Conservation (phyloP, 768 basidiomycete species). For the Tulasnella sp. region DNA sequence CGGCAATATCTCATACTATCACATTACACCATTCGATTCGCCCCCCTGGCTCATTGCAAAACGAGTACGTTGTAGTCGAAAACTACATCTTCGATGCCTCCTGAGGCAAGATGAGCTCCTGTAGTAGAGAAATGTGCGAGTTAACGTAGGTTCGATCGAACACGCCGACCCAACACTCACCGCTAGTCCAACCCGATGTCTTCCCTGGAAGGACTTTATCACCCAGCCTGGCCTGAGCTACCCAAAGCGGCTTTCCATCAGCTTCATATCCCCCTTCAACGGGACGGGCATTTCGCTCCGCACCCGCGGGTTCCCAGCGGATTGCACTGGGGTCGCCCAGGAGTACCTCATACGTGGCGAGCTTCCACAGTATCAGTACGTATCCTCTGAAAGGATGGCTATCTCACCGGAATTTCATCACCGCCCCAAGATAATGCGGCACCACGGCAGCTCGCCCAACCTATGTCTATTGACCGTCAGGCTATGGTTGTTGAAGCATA, state of each 20-base stretch:
- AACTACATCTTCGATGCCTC: not conserved
- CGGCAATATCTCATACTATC: not conserved
- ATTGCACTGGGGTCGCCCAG: not conserved
- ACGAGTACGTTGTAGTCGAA: constrained; percentile 12
- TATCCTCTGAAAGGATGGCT: not conserved
- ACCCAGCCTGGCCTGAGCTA: not conserved
- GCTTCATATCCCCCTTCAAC: constrained; percentile 14
- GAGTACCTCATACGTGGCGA: constrained; percentile 12
- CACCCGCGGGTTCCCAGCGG: not conserved
- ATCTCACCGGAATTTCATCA: constrained; percentile 10
- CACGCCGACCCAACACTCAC: not conserved
- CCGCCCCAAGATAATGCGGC: not conserved
- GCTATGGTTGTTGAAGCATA: not conserved
- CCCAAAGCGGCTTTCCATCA: constrained; percentile 8
- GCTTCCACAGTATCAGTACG: not conserved
- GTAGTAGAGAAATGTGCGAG: not conserved
- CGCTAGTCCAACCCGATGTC: not conserved
- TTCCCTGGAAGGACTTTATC: not conserved
- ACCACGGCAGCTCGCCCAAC: not conserved
- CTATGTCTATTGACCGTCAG: not conserved
- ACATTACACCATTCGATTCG: not conserved
- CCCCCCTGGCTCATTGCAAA: not conserved
- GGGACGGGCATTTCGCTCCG: not conserved
- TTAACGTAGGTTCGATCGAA: not conserved
- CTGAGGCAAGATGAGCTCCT: constrained; percentile 6